Evolutionary conservation across 1,284 basidiomycete genomes (phyloP), one percentile per base, ranked within the genome.

Genomic region (Moniliella sp.): DNA sequence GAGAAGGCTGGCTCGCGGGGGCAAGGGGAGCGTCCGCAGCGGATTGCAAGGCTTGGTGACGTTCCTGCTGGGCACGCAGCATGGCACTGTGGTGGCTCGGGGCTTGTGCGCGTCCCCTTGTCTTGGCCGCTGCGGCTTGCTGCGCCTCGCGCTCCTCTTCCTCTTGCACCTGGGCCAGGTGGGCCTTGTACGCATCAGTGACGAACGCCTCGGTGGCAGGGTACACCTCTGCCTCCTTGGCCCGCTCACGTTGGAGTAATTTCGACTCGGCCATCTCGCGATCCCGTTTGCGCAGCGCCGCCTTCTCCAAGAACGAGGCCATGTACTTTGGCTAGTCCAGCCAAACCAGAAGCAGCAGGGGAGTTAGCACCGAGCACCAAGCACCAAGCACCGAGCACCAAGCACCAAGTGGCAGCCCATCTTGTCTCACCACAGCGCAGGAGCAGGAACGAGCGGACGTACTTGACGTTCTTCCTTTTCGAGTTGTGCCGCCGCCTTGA

Each of bases 321-420:
- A 94, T 91, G 54, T 97, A 94, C 66, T 93, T 93, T 0, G 91
- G 84, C 78, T 86, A n/a, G n/a, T n/a, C n/a, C n/a, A n/a, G 7
- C 4, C 10, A 21, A 8, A 15, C 8, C 7, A 31, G 12, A 11
- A 15, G 19, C 8, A 13, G 27, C 21, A 23, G 7, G 21, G 7
- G 8, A 23, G 21, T 23, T 23, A 23, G n/a, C 21, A n/a, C n/a
- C n/a, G 8, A 7, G 7, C 8, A 23, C n/a, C 8, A n/a, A n/a
- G n/a, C n/a, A n/a, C n/a, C n/a, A n/a, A 23, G 21, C 21, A 23
- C 7, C 21, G 7, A 7, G 21, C 7, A 7, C 21, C 21, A 23
- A n/a, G 21, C 21, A 7, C 7, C n/a, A 23, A 23, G 7, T 23
- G 21, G n/a, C n/a, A n/a, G n/a, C n/a, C n/a, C n/a, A n/a, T n/a